Evolutionary conservation across 1,284 basidiomycete species (phyloP), one percentile per base, ranked within the genome.

Genomic region (Ceratobasidium papillatum): DNA sequence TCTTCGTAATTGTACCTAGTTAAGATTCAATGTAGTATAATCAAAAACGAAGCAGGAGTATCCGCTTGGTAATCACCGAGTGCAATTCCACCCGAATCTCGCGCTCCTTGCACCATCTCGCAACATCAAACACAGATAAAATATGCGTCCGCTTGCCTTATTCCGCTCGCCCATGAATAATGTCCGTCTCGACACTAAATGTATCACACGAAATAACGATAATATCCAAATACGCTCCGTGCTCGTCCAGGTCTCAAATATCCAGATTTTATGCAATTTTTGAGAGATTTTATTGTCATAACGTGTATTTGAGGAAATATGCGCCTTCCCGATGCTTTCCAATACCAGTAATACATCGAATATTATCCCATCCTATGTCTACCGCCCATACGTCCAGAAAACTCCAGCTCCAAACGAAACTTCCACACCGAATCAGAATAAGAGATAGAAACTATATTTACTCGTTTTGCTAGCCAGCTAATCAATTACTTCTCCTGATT

Each of bases 141-240:
- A 82, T 80, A 32, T 82, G 82, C 0, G 76, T 78, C 3, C 80
- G 78, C 7, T 80, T 82, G 7, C 80, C 80, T 22, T 82, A 77
- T 58, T 81, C 80, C 1, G 79, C 80, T 0, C 84, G 78, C 7
- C 84, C 83, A 49, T 82, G 80, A 14, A 76, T 78, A 45, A 81
- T 32, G 73, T 84, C 85, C 4, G 81, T 82, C 54, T 84, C 84
- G 0, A 71, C n/a, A 56, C 83, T 80, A 56, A 85, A 85, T 27
- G 81, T 82, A 62, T 85, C 84, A 45, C 83, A 84, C 0, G 83
- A 84, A 0, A 85, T 82, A 0, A 82, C 84, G 80, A 85, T 85
- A 45, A 85, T 78, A 47, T 85, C 84, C 7, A 85, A 78, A 74
- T 83, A 84, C 75, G 78, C 56, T 0, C 84, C 84, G n/a, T 83